phyloP scores from a whole-genome alignment of 2,329 filamentous ascomycete genomes.

The Penicillium sp. region DNA sequence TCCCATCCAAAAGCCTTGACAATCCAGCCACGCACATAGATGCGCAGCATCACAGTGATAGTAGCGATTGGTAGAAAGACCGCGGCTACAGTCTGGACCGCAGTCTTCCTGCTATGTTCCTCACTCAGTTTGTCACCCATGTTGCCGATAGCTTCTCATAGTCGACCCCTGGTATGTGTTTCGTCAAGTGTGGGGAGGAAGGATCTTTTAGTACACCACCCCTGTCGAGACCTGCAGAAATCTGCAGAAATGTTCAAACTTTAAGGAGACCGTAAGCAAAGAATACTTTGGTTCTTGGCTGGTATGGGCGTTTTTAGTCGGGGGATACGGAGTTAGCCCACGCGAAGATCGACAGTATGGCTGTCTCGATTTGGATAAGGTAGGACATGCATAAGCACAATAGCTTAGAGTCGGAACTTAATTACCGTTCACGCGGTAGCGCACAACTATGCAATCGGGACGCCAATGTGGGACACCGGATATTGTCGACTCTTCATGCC shows the following conservation, averaged over 20 bases:
- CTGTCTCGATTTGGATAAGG: not conserved
- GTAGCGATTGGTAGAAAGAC: constrained; percentile 31
- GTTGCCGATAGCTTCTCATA: not conserved
- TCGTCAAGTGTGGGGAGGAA: constrained; percentile 3
- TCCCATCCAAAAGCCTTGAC: constrained; percentile 38
- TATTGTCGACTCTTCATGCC: not conserved
- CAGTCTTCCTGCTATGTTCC: constrained; percentile 24
- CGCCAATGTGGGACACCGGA: not conserved
- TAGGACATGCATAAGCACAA: not conserved
- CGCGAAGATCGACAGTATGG: constrained; percentile 1
- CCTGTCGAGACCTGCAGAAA: not conserved
- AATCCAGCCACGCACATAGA: constrained; percentile 34
- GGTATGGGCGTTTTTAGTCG: not conserved
- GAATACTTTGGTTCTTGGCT: not conserved
- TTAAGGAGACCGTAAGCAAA: not conserved
- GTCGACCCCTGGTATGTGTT: not conserved
- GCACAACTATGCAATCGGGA: not conserved
- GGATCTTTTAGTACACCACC: constrained; percentile 1
- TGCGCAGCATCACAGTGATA: constrained; percentile 31
- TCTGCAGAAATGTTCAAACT: not conserved
- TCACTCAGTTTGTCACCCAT: constrained; percentile 20
- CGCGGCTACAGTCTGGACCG: constrained; percentile 28
- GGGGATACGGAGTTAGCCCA: not conserved
- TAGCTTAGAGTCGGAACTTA: not conserved
- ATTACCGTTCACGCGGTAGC: not conserved